Evolutionary conservation across 1,284 basidiomycete species (phyloP).

Genomic region (Lentinus polychrous): DNA sequence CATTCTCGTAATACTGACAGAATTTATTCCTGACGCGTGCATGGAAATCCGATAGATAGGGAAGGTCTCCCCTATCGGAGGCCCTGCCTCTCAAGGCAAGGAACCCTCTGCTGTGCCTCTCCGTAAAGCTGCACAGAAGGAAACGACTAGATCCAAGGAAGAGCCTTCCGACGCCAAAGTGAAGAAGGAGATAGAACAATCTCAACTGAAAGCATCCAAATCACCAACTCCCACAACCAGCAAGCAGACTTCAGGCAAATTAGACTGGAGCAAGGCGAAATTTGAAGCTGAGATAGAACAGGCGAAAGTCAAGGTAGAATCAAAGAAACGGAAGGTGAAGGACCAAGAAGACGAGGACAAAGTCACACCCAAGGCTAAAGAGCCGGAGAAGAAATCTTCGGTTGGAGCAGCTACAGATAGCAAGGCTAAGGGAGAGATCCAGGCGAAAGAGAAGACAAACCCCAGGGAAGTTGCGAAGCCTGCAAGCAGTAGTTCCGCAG

Average conservation of each 20-base stretch:
- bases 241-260: conserved; percentile 44
- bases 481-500: neutral
- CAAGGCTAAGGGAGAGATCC: neutral
- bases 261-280: conserved; percentile 63
- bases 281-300: conserved; percentile 17
- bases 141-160: conserved; percentile 12
- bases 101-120: conserved; percentile 3
- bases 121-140: conserved; percentile 9
- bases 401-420: neutral
- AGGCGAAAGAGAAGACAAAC: neutral
- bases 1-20: neutral
- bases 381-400: neutral
- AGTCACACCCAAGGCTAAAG: conserved; percentile 7
- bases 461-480: neutral
- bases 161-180: conserved; percentile 17
- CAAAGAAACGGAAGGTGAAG: conserved; percentile 6
- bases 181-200: conserved; percentile 13
- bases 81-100: conserved; percentile 23
- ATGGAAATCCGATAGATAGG: conserved; percentile 10
- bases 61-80: conserved; percentile 13
- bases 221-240: conserved; percentile 18
- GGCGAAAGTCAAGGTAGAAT: conserved; percentile 20
- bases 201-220: conserved; percentile 14
- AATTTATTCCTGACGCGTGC: neutral
- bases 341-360: conserved; percentile 5